Evolutionary conservation across 345 rosid species (phyloP), one percentile per base, ranked within the genome.

Genomic region (Draba incana): DNA sequence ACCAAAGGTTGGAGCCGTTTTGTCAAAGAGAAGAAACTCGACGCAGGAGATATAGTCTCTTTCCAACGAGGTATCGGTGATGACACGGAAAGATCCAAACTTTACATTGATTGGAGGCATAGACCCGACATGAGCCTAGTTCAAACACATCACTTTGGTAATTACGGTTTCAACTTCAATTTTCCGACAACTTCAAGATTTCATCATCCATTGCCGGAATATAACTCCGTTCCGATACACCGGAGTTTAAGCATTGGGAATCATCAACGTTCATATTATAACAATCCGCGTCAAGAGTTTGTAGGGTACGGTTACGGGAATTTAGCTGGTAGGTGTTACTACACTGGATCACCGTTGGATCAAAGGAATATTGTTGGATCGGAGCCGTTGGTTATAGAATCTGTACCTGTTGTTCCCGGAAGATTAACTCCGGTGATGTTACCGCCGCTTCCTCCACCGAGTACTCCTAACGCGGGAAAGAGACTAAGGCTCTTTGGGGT

Each of bases 401-500:
- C 96, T 4, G 84, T 75, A 81, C 96, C 14, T 76, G 75, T 76
- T 15, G 79, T 76, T 53, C 67, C 79, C 13, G 76, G 72, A 13
- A 76, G 71, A 13, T 25, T 76, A 58, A 37, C 63, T 43, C 67
- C 63, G 57, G 57, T 64, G 63, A 57, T 70, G 55, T 31, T 70
- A 53, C 70, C 67, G 6, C 66, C 72, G 12, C 55, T 35, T 45
- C 78, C 78, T 45, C 69, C 69, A 28, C 74, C 68, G 16, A 57
- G 31, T 28, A 28, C 75, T 24, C 31, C 58, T 39, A 87, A 89
- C 16, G 80, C 86, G 3, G 90, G 83, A 2, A 90, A 90, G 83
- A 84, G 90, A 62, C 66, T 92, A 46, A 84, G 98, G 75, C 84
- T 92, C 64, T 92, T 92, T 44, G 98, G 98, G 14, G 98, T 92